These are phyloP conservation scores for Lentinula novae-zelandiae DNA, from an alignment of 1,284 basidiomycete genomes.

Conservation along the genomic window DNA sequence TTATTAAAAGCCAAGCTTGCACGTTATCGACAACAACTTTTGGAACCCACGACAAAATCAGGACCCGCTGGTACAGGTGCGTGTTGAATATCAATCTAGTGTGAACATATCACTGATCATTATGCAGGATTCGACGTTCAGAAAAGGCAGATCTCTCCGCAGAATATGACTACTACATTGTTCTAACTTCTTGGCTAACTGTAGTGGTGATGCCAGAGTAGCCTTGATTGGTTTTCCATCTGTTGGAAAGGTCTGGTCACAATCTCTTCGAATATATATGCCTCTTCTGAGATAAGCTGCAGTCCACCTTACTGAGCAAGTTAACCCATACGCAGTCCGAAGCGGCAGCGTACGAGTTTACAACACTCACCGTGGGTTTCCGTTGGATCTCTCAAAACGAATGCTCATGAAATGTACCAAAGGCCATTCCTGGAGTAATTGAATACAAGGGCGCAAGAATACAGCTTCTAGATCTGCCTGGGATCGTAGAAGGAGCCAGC, in stretches of 20 bases:
- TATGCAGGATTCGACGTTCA: conserved; percentile 82
- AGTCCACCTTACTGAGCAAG: conserved; percentile 91
- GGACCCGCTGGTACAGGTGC: conserved; percentile 65
- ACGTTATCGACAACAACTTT: conserved; percentile 85
- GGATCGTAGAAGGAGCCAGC: conserved; percentile 96
- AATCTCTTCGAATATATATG: not conserved
- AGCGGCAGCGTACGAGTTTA: conserved; percentile 94
- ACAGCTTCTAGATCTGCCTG: conserved; percentile 93
- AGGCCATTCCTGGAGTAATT: conserved; percentile 93
- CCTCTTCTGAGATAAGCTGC: conserved; percentile 13
- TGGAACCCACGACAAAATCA: conserved; percentile 82
- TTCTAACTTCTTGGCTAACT: not conserved
- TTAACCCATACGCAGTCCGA: conserved; percentile 89
- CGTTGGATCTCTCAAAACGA: conserved; percentile 2
- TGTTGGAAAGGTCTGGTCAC: conserved; percentile 71
- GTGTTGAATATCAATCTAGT: not conserved
- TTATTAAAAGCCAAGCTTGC: conserved; percentile 90
- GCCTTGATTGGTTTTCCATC: conserved; percentile 94
- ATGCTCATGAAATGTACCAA: conserved; percentile 3
- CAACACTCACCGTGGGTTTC: conserved; percentile 74
- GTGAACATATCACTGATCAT: not conserved
- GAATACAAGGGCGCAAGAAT: conserved; percentile 93
- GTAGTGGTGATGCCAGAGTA: conserved; percentile 82
- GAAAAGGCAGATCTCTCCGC: conserved; percentile 51
- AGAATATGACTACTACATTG: not conserved